These are phyloP conservation scores for Neurospora tetrasperma DNA, from an alignment of 495 filamentous ascomycete genomes.

Conservation along the genomic window DNA sequence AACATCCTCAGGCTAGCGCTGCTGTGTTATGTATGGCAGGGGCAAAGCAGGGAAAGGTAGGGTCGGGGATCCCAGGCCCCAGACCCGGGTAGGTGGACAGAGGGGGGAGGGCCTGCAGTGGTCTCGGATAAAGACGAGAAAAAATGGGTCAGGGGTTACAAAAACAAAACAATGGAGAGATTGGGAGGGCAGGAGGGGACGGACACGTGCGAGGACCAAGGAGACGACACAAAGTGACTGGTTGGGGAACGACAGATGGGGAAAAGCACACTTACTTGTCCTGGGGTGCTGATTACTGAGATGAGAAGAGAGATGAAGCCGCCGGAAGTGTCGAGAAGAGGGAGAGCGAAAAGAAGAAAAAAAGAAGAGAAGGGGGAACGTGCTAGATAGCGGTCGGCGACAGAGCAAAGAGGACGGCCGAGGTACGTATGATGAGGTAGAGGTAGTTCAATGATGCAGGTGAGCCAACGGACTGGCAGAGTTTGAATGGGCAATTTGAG, in stretches of 20 bases:
- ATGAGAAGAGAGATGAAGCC: neutral
- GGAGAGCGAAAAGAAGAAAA: neutral
- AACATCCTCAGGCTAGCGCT: neutral
- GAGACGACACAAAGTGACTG: neutral
- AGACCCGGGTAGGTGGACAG: neutral
- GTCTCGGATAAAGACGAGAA: constrained; percentile 1
- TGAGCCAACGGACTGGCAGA: neutral
- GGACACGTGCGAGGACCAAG: neutral
- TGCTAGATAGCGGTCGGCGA: neutral
- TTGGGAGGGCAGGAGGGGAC: neutral
- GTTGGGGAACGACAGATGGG: neutral
- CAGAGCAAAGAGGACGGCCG: neutral
- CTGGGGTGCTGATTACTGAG: neutral
- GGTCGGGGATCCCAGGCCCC: neutral
- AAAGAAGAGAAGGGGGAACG: neutral
- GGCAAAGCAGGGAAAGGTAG: neutral
- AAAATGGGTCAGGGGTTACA: neutral
- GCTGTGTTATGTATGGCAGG: neutral
- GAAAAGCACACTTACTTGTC: neutral
- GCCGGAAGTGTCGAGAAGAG: neutral
- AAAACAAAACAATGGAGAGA: neutral
- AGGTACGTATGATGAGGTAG: neutral
- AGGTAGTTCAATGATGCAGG: neutral
- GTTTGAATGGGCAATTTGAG: neutral
- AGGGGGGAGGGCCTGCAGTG: neutral